These are phyloP conservation scores for Heliocybe sulcata DNA, from an alignment of 1,284 basidiomycete genomes.

Conservation along the genomic window DNA sequence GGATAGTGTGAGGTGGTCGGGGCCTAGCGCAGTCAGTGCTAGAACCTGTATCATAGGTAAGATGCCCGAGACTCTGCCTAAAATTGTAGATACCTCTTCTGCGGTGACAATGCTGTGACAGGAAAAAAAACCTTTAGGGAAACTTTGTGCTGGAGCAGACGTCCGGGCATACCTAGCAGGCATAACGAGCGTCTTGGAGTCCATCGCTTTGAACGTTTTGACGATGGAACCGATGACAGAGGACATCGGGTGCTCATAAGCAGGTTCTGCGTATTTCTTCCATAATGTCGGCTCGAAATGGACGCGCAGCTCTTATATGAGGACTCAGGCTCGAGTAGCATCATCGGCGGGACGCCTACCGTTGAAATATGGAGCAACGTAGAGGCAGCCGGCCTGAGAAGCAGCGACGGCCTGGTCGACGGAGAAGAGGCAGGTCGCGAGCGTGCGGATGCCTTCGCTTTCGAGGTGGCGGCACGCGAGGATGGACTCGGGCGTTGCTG, in stretches of 20 bases:
- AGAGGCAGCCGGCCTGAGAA: conserved; percentile 37
- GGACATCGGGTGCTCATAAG: conserved; percentile 34
- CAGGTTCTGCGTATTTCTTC: conserved; percentile 33
- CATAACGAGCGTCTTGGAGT: conserved; percentile 38
- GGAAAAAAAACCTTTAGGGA: not conserved
- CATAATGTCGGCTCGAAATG: conserved; percentile 35
- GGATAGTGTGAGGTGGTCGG: conserved; percentile 40
- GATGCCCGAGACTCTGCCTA: too few relatives aligned
- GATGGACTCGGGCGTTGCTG: conserved; percentile 36
- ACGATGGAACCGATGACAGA: conserved; percentile 31
- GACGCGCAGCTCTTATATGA: conserved; percentile 33
- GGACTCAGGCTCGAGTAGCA: not conserved
- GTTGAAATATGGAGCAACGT: conserved; percentile 44
- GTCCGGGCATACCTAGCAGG: conserved; percentile 34
- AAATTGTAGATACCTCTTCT: conserved; percentile 25
- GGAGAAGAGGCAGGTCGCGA: conserved; percentile 40
- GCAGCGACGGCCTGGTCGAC: conserved; percentile 40
- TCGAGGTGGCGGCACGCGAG: conserved; percentile 36
- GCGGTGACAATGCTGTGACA: conserved; percentile 31
- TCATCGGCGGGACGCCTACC: conserved; percentile 18
- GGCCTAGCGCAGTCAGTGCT: conserved; percentile 31
- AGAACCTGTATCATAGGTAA: too few relatives aligned
- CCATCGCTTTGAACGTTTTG: conserved; percentile 25
- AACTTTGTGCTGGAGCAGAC: not conserved
- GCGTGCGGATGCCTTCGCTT: conserved; percentile 33